Percentiles rank a stretch among this genome's conserved stretches.
Evolutionary conservation across 768 basidiomycete species (phyloP).

Genomic region (Mycena pura): DNA sequence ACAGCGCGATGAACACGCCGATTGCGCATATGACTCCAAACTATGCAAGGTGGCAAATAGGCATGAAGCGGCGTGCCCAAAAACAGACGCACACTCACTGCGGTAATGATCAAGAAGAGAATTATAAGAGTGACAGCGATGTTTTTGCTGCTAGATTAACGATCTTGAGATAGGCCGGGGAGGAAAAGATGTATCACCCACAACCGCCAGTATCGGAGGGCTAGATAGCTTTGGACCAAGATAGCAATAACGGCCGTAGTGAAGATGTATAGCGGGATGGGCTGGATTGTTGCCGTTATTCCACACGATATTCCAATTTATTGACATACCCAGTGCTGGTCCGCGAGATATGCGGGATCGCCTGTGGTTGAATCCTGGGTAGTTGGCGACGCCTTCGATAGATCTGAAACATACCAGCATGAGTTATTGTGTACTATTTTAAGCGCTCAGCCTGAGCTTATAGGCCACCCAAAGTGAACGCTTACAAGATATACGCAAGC

Average conservation of each 20-base stretch:
- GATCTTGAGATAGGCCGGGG: background rate
- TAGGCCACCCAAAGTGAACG: constrained; percentile 5
- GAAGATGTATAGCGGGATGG: constrained; percentile 9
- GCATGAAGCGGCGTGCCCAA: constrained; percentile 2
- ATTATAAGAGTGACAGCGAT: constrained; percentile 13
- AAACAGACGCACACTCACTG: constrained; percentile 1
- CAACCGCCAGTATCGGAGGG: constrained; percentile 14
- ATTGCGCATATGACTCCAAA: constrained; percentile 2
- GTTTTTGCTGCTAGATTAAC: constrained; percentile 14
- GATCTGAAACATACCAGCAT: constrained; percentile 10
- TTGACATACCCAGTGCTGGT: constrained; percentile 14
- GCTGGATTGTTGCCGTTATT: constrained; percentile 9
- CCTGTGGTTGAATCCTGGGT: constrained; percentile 2
- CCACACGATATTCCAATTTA: background rate
- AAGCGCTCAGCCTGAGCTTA: constrained; percentile 3
- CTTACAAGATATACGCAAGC: constrained; percentile 16
- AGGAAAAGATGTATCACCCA: background rate
- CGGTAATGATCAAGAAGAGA: constrained; percentile 5
- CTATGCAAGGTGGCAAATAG: background rate
- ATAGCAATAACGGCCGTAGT: constrained; percentile 12
- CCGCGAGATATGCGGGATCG: background rate
- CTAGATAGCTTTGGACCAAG: constrained; percentile 13
- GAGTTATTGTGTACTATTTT: constrained; percentile 14
- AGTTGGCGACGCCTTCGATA: background rate
- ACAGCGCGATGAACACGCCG: constrained; percentile 6